Evolutionary conservation across 805 yeast species (phyloP), one percentile per base, ranked within the genome.

Genomic region (Komagataella pseudopastoris): DNA sequence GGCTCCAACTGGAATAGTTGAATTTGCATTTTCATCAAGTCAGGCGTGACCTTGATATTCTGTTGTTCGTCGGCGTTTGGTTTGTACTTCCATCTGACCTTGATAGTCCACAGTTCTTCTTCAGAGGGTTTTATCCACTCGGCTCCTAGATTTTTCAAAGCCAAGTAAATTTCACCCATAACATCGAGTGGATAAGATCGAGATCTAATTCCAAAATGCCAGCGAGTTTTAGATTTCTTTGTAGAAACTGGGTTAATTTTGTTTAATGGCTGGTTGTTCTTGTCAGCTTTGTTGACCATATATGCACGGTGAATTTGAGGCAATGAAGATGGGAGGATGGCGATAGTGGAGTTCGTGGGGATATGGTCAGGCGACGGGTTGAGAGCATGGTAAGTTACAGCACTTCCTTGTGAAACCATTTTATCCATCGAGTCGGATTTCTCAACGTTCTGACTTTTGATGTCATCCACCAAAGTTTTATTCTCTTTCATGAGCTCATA

Each of bases 191-290:
- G 98, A 63, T 93, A 93, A 1, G 96, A 88, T 60, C 97, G 76
- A 6, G 96, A 88, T 63, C 99, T 76, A 54, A 93, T 93, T 57
- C 99, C 99, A 63, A 93, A 93, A 71, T 93, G 99, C 99, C 99
- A 93, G 67, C 96, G 81, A 6, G 96, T 88, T 67, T 89, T 91
- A 55, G 91, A 85, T 65, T 88, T 88, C 65, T 91, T 89, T 48
- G 85, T 75, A 0, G 77, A 67, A 50, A 81, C 75, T 6, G 79
- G 69, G 46, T 70, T 71, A n/a, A 68, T 59, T 18, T 66, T 55
- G 14, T 65, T 63, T 18, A 65, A 48, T 50, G 61, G 64, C 4
- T 68, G 67, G 30, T 58, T 60, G 39, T 60, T 52, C 48, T 66
- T 68, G 6, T 49, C 46, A 1, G 77, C 77, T 48, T 68, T 69